Evolutionary conservation across 306 rosid genomes (phyloP).

Genomic region (Phaseolus lunatus): DNA sequence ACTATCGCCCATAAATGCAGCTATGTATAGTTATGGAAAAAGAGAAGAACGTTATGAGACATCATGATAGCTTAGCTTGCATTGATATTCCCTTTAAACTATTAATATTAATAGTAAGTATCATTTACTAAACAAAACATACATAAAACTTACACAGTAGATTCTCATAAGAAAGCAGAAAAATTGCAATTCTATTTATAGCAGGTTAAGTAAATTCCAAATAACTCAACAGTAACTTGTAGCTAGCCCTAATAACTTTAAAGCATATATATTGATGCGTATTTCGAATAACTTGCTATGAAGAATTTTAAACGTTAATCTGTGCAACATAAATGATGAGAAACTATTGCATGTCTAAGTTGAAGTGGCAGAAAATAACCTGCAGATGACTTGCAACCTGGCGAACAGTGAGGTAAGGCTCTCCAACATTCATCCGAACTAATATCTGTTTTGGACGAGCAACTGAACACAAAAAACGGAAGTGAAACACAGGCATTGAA

Average conservation of each 20-base stretch:
- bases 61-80: background rate
- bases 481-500: slow-evolving; percentile 17
- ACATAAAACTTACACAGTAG: background rate
- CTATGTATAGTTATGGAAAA: background rate
- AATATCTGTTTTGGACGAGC: slow-evolving; percentile 58
- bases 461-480: slow-evolving; percentile 31
- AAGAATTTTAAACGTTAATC: background rate
- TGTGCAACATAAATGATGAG: background rate
- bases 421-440: slow-evolving; percentile 44
- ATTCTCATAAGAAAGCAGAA: background rate
- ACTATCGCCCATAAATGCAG: background rate
- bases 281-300: too few relatives aligned
- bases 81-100: background rate
- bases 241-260: background rate
- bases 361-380: slow-evolving; percentile 51
- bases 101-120: background rate
- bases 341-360: background rate
- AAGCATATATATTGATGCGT: too few relatives aligned
- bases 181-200: background rate
- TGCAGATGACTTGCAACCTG: slow-evolving; percentile 70
- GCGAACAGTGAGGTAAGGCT: slow-evolving; percentile 47
- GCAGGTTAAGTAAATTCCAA: background rate
- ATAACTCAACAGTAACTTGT: background rate
- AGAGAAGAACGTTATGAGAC: background rate
- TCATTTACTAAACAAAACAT: background rate